A percentile compares a stretch with the other conserved stretches of the same genome.
Evolutionary conservation across 2,329 filamentous ascomycete species (phyloP).

Genomic region (Aureobasidium mangrovei): DNA sequence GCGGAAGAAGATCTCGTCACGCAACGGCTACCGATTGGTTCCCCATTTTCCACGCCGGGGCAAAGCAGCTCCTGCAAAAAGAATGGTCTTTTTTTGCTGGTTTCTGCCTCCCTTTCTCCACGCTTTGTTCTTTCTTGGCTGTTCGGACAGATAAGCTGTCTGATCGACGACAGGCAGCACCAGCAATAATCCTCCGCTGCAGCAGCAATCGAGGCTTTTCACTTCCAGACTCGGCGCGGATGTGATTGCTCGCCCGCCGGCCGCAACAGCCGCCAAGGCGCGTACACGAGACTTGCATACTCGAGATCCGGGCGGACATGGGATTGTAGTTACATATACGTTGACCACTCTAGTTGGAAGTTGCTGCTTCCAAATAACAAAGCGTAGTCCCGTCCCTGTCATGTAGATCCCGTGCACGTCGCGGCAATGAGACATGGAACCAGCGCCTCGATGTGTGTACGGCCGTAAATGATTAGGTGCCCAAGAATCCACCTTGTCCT

Average conservation of each 20-base stretch:
- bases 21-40: conserved; percentile 12
- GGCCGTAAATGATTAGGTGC: conserved; percentile 9
- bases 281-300: not conserved
- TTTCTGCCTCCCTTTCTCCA: conserved; percentile 1
- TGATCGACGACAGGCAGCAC: conserved; percentile 4
- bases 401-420: conserved; percentile 6
- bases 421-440: conserved; percentile 5
- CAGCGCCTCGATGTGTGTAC: conserved; percentile 5
- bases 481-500: not conserved
- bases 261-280: not conserved
- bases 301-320: not conserved
- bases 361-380: conserved; percentile 4
- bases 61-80: not conserved
- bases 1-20: conserved; percentile 11
- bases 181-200: conserved; percentile 3
- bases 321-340: not conserved
- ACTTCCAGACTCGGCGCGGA: conserved; percentile 3
- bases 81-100: not conserved
- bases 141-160: conserved; percentile 6
- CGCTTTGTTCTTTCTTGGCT: not conserved
- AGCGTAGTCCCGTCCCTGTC: not conserved
- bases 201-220: conserved; percentile 4
- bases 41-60: conserved; percentile 1
- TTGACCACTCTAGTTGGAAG: not conserved
- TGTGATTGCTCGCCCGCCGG: not conserved